These are phyloP conservation scores for Ganoderma resinaceum DNA, from an alignment of 1,284 basidiomycete species.

Conservation along the genomic window DNA sequence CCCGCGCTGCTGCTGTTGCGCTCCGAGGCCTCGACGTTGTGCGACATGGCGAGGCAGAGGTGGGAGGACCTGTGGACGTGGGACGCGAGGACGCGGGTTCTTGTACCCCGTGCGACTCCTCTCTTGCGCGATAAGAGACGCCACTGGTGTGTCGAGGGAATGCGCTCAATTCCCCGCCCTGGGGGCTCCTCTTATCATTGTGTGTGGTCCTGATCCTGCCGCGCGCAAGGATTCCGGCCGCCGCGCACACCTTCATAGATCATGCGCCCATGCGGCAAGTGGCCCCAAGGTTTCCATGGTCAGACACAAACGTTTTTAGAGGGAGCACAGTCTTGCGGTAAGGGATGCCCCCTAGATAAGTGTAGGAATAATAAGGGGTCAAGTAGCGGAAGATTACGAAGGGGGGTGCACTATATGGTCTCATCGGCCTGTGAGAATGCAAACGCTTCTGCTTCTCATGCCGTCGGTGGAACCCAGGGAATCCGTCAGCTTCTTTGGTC, in stretches of 20 bases:
- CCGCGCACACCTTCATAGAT: neutral
- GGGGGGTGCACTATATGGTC: slow-evolving; percentile 6
- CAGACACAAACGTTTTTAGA: neutral
- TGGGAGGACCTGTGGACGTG: slow-evolving; percentile 24
- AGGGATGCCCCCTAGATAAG: neutral
- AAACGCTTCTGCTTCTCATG: slow-evolving; percentile 8
- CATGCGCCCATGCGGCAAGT: slow-evolving; percentile 1
- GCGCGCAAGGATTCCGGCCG: neutral
- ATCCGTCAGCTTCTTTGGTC: slow-evolving; percentile 9
- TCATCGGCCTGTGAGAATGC: slow-evolving; percentile 12
- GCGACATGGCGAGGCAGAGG: slow-evolving; percentile 33
- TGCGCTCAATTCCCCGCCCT: slow-evolving; percentile 1
- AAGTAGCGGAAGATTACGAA: neutral
- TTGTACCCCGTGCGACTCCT: slow-evolving; percentile 24
- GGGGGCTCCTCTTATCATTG: slow-evolving; percentile 15
- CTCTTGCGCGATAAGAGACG: slow-evolving; percentile 10
- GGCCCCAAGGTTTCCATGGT: neutral
- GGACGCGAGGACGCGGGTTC: slow-evolving; percentile 18
- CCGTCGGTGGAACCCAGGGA: slow-evolving; percentile 7
- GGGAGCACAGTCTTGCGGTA: neutral
- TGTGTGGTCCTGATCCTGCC: slow-evolving; percentile 11
- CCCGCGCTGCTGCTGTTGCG: slow-evolving; percentile 30
- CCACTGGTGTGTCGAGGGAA: slow-evolving; percentile 6
- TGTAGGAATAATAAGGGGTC: neutral
- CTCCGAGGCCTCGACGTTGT: slow-evolving; percentile 25